These are phyloP conservation scores for Tremella fuciformis DNA, from an alignment of 768 basidiomycete genomes.

Conservation along the genomic window DNA sequence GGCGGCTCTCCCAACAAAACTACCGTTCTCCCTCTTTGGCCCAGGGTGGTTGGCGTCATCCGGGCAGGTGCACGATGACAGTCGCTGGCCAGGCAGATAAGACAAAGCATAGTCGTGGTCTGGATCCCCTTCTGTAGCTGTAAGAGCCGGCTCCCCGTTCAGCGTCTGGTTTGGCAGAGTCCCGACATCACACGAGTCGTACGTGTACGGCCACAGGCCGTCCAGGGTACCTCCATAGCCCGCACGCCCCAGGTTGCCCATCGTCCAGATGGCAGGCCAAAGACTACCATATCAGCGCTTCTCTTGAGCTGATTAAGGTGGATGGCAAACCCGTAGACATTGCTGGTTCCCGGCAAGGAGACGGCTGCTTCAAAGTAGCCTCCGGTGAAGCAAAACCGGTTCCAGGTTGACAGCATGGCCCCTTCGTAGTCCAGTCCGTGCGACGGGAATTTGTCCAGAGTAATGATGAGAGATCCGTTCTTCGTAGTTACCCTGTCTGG, in stretches of 20 bases:
- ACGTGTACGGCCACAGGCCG: slow-evolving; percentile 53
- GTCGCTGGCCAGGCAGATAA: slow-evolving; percentile 79
- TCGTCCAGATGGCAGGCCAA: slow-evolving; percentile 50
- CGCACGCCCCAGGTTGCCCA: slow-evolving; percentile 53
- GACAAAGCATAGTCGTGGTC: slow-evolving; percentile 62
- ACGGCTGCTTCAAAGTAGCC: slow-evolving; percentile 44
- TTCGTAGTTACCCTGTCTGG: slow-evolving; percentile 52
- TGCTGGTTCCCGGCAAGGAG: slow-evolving; percentile 45
- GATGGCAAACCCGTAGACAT: slow-evolving; percentile 40
- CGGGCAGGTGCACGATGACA: slow-evolving; percentile 83
- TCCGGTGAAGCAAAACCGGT: slow-evolving; percentile 49
- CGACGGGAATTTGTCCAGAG: slow-evolving; percentile 35
- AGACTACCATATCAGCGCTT: slow-evolving; percentile 15
- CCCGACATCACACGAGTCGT: slow-evolving; percentile 78
- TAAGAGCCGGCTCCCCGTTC: slow-evolving; percentile 62
- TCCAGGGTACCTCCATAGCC: slow-evolving; percentile 49
- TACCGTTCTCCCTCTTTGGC: slow-evolving; percentile 70
- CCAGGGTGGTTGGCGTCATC: slow-evolving; percentile 80
- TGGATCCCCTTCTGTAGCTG: slow-evolving; percentile 63
- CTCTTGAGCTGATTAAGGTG: neutral
- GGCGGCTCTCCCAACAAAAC: slow-evolving; percentile 74
- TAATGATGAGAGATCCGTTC: slow-evolving; percentile 49
- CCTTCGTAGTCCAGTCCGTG: slow-evolving; percentile 44
- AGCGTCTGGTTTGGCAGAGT: slow-evolving; percentile 76
- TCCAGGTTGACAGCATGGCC: slow-evolving; percentile 43